Percentiles rank a stretch among this genome's conserved stretches.
phyloP scores from a whole-genome alignment of 805 yeast genomes.

The Barnettozyma vustinii region DNA sequence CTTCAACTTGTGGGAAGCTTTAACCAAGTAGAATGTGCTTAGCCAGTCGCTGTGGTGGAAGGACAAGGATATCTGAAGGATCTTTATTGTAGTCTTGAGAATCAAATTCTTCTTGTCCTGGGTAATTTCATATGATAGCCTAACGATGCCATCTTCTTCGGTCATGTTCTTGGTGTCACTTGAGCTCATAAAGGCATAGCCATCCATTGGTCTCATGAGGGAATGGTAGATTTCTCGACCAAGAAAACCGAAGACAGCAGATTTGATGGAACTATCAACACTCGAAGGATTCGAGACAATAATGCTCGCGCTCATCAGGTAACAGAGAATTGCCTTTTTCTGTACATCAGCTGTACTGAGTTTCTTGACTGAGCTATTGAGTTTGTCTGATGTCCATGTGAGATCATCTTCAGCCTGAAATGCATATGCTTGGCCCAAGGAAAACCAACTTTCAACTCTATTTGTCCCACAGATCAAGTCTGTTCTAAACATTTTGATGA shows the following conservation, averaged over 20 bases:
- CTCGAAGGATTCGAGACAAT: conserved; percentile 22
- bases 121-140: conserved; percentile 2
- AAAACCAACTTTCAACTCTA: conserved; percentile 81
- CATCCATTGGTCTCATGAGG: conserved; percentile 53
- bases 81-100: conserved; percentile 35
- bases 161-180: conserved; percentile 22
- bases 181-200: conserved; percentile 41
- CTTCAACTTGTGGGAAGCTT: conserved; percentile 48
- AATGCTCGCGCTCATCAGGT: conserved; percentile 61
- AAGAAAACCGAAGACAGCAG: conserved; percentile 45
- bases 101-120: conserved; percentile 3
- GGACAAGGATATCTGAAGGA: conserved; percentile 43
- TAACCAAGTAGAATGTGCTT: conserved; percentile 51
- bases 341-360: conserved; percentile 57
- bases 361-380: conserved; percentile 58
- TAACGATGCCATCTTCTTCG: conserved; percentile 5
- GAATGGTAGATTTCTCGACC: conserved; percentile 48
- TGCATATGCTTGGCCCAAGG: conserved; percentile 75
- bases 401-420: conserved; percentile 82
- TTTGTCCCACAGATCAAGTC: conserved; percentile 65
- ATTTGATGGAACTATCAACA: conserved; percentile 31
- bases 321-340: conserved; percentile 65
- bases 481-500: conserved; percentile 55
- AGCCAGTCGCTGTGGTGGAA: conserved; percentile 52
- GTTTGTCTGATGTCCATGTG: conserved; percentile 86